phyloP scores from a whole-genome alignment of 1,139 yeast genomes.

The Pichia norvegensis region DNA sequence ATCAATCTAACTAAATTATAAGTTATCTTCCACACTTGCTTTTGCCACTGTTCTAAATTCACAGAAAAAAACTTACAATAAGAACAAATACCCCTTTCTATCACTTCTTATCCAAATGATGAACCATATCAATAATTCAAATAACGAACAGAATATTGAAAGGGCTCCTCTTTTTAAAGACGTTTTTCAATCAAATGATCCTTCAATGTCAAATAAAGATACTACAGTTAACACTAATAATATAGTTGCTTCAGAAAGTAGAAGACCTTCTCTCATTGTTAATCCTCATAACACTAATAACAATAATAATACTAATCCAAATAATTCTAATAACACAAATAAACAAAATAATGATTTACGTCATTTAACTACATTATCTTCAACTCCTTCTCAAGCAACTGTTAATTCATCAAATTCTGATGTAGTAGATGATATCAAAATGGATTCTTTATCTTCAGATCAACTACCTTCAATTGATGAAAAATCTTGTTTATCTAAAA shows the following conservation, averaged over 20 bases:
- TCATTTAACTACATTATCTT: background rate
- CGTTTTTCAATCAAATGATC: slow-evolving; percentile 16
- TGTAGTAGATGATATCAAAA: background rate
- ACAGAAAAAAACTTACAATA: too few relatives aligned
- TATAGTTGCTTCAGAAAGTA: slow-evolving; percentile 21
- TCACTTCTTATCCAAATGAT: slow-evolving; percentile 1
- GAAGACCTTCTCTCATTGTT: slow-evolving; percentile 25
- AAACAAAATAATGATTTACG: background rate
- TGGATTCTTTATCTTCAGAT: background rate
- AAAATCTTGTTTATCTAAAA: background rate
- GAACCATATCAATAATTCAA: slow-evolving; percentile 28
- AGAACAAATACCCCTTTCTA: too few relatives aligned
- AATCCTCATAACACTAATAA: background rate
- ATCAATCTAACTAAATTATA: too few relatives aligned
- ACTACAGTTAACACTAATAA: slow-evolving; percentile 8
- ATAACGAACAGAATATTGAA: slow-evolving; percentile 24
- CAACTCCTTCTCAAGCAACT: slow-evolving; percentile 1
- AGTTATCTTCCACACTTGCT: too few relatives aligned
- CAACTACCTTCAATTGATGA: background rate
- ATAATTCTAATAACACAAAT: background rate
- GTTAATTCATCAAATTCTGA: background rate
- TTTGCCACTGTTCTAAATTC: too few relatives aligned
- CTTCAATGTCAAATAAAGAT: slow-evolving; percentile 8
- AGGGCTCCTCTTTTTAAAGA: slow-evolving; percentile 26
- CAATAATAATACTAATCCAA: too few relatives aligned